These are phyloP conservation scores for Colletotrichum gigasporum DNA, from an alignment of 2,329 filamentous ascomycete genomes.

Conservation along the genomic window DNA sequence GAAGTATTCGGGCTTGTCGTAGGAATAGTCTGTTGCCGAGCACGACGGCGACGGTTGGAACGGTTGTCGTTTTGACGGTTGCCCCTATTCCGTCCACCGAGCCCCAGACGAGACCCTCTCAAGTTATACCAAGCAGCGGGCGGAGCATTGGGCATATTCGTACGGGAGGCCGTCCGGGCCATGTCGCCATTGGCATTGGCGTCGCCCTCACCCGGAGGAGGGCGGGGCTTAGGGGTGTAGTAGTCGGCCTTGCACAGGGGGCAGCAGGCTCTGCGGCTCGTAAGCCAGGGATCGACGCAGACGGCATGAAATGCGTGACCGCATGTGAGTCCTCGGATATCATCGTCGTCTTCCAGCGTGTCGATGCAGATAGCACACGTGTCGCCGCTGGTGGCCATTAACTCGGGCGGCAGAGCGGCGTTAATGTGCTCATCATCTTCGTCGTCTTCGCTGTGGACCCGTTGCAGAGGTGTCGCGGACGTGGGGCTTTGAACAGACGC, in stretches of 20 bases:
- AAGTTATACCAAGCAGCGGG: constrained; percentile 50
- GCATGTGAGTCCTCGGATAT: constrained; percentile 91
- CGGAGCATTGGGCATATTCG: constrained; percentile 57
- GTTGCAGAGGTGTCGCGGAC: constrained; percentile 43
- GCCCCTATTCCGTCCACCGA: constrained; percentile 27
- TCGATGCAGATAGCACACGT: constrained; percentile 98
- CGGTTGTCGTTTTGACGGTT: constrained; percentile 19
- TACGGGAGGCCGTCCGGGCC: constrained; percentile 51
- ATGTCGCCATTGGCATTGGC: constrained; percentile 39
- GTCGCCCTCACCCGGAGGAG: constrained; percentile 56
- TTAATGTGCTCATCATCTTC: constrained; percentile 81
- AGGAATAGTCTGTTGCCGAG: constrained; percentile 16
- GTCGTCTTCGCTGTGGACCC: constrained; percentile 60
- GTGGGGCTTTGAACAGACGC: constrained; percentile 14
- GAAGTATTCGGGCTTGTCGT: not conserved
- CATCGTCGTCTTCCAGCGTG: constrained; percentile 91
- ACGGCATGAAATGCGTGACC: constrained; percentile 98
- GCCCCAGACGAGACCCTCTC: constrained; percentile 36
- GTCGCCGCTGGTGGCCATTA: constrained; percentile 84
- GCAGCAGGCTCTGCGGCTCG: constrained; percentile 91
- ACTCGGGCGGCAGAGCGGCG: constrained; percentile 82
- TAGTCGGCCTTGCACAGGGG: constrained; percentile 98
- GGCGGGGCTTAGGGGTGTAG: constrained; percentile 90
- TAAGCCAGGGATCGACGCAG: constrained; percentile 97
- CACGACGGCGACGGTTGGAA: constrained; percentile 15